phyloP scores from a whole-genome alignment of 2,329 filamentous ascomycete species.

The Ophiostoma sp. region DNA sequence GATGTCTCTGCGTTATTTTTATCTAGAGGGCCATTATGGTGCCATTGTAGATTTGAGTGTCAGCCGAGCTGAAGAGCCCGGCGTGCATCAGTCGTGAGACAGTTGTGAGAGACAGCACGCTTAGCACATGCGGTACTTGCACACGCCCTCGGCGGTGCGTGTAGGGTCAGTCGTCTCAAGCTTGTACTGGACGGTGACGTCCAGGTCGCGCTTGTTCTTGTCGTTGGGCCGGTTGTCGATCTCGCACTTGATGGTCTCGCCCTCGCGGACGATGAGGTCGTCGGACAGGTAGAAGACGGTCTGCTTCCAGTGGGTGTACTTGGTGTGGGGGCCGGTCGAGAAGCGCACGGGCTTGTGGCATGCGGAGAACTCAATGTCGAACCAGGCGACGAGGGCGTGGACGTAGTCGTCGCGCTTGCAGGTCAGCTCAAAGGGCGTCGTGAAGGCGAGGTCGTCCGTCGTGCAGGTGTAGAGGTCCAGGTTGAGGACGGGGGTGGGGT shows the following conservation, averaged over 20 bases:
- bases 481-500: slow-evolving; percentile 76
- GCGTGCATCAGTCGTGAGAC: too few relatives aligned
- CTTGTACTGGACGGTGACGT: slow-evolving; percentile 80
- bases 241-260: slow-evolving; percentile 68
- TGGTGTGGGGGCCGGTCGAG: slow-evolving; percentile 94
- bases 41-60: too few relatives aligned
- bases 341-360: slow-evolving; percentile 98
- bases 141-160: slow-evolving; percentile 62
- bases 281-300: slow-evolving; percentile 97
- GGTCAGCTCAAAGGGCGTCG: slow-evolving; percentile 66
- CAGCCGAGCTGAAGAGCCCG: too few relatives aligned
- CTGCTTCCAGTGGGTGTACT: slow-evolving; percentile 99
- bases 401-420: slow-evolving; percentile 87
- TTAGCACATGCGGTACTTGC: slow-evolving; percentile 75
- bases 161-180: slow-evolving; percentile 70
- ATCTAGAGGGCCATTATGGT: too few relatives aligned
- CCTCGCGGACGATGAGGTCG: slow-evolving; percentile 83
- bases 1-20: background rate
- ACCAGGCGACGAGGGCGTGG: slow-evolving; percentile 96
- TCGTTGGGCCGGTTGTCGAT: slow-evolving; percentile 82
- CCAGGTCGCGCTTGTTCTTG: slow-evolving; percentile 90
- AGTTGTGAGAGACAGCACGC: background rate
- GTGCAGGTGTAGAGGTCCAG: slow-evolving; percentile 92
- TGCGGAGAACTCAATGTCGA: slow-evolving; percentile 96
- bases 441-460: slow-evolving; percentile 76